phyloP scores from a whole-genome alignment of 2,329 filamentous ascomycete genomes.

The Golovinomyces cichoracearum region DNA sequence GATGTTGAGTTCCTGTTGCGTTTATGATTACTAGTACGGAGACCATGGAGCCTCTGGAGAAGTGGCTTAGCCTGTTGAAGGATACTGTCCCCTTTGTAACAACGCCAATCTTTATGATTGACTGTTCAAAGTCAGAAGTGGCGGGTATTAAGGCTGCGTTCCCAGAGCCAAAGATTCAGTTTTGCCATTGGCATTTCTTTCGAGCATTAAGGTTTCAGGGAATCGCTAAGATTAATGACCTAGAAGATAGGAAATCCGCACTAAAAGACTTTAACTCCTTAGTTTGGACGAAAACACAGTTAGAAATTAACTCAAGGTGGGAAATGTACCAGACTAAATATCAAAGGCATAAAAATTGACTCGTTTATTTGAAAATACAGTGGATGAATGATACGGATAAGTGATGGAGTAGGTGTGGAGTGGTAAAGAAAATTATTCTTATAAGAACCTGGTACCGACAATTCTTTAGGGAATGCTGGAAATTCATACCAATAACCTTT shows the following conservation, averaged over 20 bases:
- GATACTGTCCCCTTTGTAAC: background rate
- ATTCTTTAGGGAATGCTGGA: background rate
- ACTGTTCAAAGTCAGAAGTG: background rate
- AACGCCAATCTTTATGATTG: background rate
- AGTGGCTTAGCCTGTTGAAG: background rate
- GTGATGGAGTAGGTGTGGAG: background rate
- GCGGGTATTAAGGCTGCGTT: background rate
- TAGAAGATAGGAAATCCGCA: background rate
- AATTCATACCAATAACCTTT: background rate
- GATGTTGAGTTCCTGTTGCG: background rate
- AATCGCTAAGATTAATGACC: background rate
- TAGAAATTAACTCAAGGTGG: background rate
- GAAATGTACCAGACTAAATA: background rate
- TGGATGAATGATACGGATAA: background rate
- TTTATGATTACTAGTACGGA: background rate
- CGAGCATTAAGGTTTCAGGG: background rate
- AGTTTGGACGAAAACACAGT: background rate
- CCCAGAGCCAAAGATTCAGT: background rate
- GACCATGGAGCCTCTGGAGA: background rate
- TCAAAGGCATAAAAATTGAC: background rate
- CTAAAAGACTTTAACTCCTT: background rate
- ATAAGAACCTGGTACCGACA: background rate
- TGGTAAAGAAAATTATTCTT: background rate
- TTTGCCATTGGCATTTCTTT: background rate
- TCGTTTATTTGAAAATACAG: background rate